A percentile compares a stretch with the other conserved stretches of the same genome.
phyloP scores from a whole-genome alignment of 257 asterid genomes.

The Phtheirospermum japonicum region DNA sequence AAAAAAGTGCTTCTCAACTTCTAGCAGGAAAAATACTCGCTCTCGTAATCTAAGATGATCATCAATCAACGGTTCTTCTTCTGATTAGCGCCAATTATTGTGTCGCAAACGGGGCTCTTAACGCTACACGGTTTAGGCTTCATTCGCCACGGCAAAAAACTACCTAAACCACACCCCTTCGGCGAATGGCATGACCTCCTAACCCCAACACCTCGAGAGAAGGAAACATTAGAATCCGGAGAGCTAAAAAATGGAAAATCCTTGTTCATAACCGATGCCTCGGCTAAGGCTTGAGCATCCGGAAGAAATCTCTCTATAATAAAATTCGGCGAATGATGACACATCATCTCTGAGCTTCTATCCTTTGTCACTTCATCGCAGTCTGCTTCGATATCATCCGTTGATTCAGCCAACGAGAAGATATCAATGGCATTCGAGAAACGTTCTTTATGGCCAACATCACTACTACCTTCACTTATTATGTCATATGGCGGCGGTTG shows the following conservation, averaged over 20 bases:
- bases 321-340: conserved; percentile 41
- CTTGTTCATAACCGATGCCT: conserved; percentile 45
- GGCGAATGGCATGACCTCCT: conserved; percentile 32
- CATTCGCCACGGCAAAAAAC: conserved; percentile 59
- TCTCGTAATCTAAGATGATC: no score
- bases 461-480: conserved; percentile 5
- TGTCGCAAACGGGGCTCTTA: conserved; percentile 52
- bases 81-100: conserved; percentile 32
- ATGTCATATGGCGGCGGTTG: conserved; percentile 33
- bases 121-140: conserved; percentile 55
- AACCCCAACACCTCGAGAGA: conserved; percentile 37
- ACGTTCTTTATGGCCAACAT: conserved; percentile 20
- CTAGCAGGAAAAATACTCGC: no score
- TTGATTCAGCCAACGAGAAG: conserved; percentile 56
- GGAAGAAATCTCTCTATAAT: conserved; percentile 71
- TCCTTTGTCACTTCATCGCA: conserved; percentile 19
- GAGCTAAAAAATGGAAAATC: conserved; percentile 16
- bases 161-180: conserved; percentile 63
- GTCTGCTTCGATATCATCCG: conserved; percentile 27
- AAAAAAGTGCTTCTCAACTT: neutral
- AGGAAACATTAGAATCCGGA: conserved; percentile 6
- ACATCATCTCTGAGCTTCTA: neutral
- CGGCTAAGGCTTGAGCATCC: conserved; percentile 76
- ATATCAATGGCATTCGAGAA: conserved; percentile 54
- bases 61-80: conserved; percentile 29